Percentiles rank a stretch among this genome's conserved stretches.
Evolutionary conservation across 163 green algal species (phyloP).

Genomic region (Scenedesmus sp.): DNA sequence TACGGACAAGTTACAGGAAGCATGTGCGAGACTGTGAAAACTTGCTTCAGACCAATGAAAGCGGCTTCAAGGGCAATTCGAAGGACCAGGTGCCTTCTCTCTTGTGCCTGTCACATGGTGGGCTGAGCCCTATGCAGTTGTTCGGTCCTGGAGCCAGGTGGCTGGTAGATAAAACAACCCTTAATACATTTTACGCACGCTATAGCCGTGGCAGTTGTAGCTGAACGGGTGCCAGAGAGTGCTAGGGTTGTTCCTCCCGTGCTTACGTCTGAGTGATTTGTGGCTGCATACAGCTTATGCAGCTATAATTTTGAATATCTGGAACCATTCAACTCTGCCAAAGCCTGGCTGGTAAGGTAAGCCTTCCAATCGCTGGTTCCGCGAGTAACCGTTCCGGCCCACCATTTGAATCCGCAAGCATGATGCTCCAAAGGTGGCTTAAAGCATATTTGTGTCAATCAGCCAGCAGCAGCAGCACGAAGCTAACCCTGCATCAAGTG

Average conservation of each 20-base stretch:
- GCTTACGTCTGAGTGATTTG: not conserved
- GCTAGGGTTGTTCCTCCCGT: not conserved
- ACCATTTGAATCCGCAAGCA: not conserved
- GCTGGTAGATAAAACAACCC: too few relatives aligned
- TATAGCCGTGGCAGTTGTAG: not conserved
- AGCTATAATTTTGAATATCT: too few relatives aligned
- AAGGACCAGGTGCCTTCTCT: not conserved
- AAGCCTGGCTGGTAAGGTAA: too few relatives aligned
- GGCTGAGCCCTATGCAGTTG: not conserved
- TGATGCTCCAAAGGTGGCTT: conserved; percentile 2
- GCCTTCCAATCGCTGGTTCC: too few relatives aligned
- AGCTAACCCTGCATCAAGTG: too few relatives aligned
- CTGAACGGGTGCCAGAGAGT: not conserved
- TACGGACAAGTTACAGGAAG: not conserved
- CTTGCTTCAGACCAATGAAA: too few relatives aligned
- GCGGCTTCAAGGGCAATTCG: too few relatives aligned
- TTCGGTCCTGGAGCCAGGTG: not conserved
- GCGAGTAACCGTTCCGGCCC: not conserved
- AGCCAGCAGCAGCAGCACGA: not conserved
- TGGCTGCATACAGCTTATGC: too few relatives aligned
- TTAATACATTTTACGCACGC: not conserved
- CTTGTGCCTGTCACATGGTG: not conserved
- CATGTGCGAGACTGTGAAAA: not conserved
- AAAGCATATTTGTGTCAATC: too few relatives aligned
- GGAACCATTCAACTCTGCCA: too few relatives aligned